A percentile compares a stretch with the other conserved stretches of the same genome.
phyloP scores from a whole-genome alignment of 129 eudicot genomes.

The Artemisia tridentata region DNA sequence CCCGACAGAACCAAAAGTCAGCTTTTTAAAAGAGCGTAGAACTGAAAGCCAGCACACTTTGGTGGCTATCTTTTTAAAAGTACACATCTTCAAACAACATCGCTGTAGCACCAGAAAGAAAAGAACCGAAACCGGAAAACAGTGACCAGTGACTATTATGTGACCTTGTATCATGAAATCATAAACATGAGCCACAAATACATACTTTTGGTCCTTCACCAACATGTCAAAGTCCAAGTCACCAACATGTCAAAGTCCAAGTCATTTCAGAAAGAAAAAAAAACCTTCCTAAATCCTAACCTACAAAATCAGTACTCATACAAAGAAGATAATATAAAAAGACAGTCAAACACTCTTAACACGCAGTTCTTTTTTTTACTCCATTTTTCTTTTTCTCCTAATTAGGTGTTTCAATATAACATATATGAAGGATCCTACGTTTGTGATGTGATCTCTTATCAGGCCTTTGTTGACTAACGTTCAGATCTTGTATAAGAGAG shows the following conservation, averaged over 20 bases:
- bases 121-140: neutral
- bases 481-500: constrained; percentile 18
- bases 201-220: constrained; percentile 26
- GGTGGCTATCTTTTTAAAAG: too few species aligned
- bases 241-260: constrained; percentile 27
- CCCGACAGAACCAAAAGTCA: too few species aligned
- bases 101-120: neutral
- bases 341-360: constrained; percentile 24
- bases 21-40: too few species aligned
- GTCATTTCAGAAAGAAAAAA: constrained; percentile 4
- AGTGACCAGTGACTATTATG: constrained; percentile 2
- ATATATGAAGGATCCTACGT: constrained; percentile 29
- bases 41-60: too few species aligned
- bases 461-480: constrained; percentile 23
- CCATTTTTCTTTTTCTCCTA: constrained; percentile 18
- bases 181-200: constrained; percentile 26
- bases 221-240: constrained; percentile 25
- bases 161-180: constrained; percentile 18
- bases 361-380: constrained; percentile 22
- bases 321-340: constrained; percentile 14
- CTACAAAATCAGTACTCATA: constrained; percentile 34
- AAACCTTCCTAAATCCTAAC: constrained; percentile 19
- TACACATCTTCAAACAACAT: too few species aligned
- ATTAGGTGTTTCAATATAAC: constrained; percentile 31
- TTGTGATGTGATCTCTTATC: constrained; percentile 30